Conservation (phyloP, 2,329 filamentous ascomycete genomes). For the Mariannaea sp. region DNA sequence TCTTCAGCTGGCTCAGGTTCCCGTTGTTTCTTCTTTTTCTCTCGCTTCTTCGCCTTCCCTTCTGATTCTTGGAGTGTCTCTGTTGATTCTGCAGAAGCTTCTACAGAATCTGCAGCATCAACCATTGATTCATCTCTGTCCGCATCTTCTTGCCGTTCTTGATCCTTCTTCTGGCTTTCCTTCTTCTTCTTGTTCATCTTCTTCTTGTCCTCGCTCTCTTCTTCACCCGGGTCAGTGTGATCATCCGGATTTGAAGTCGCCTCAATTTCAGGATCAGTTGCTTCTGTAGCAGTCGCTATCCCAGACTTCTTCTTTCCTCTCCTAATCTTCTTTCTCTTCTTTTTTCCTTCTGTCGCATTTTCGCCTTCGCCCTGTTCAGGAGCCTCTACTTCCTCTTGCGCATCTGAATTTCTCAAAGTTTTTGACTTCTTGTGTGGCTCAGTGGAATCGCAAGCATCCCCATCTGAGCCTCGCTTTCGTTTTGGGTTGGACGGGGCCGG, state of each 20-base stretch:
- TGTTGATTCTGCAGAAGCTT: slow-evolving; percentile 4
- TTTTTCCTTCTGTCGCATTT: slow-evolving; percentile 29
- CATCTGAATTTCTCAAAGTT: slow-evolving; percentile 26
- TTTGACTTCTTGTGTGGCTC: slow-evolving; percentile 45
- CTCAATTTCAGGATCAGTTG: slow-evolving; percentile 11
- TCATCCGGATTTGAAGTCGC: slow-evolving; percentile 30
- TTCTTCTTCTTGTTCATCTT: slow-evolving; percentile 20
- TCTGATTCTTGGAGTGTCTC: slow-evolving; percentile 6
- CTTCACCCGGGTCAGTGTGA: slow-evolving; percentile 43
- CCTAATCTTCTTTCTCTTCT: slow-evolving; percentile 32
- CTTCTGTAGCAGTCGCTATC: slow-evolving; percentile 22
- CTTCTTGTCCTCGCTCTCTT: slow-evolving; percentile 16
- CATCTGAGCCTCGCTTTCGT: slow-evolving; percentile 44
- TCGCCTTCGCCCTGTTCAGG: slow-evolving; percentile 14
- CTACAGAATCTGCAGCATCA: slow-evolving; percentile 21
- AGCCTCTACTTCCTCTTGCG: slow-evolving; percentile 1
- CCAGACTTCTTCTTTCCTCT: slow-evolving; percentile 32
- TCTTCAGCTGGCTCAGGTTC: slow-evolving; percentile 30
- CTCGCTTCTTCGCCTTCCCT: slow-evolving; percentile 30
- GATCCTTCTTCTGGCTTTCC: slow-evolving; percentile 12
- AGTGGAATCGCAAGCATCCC: slow-evolving; percentile 35
- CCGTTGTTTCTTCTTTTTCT: slow-evolving; percentile 42
- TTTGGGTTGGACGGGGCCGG: slow-evolving; percentile 37
- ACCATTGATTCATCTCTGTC: slow-evolving; percentile 28
- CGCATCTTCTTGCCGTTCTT: background rate